Percentiles rank a stretch among this genome's conserved stretches.
Evolutionary conservation across 2,329 filamentous ascomycete genomes (phyloP).

Genomic region (Alternaria infectoria): DNA sequence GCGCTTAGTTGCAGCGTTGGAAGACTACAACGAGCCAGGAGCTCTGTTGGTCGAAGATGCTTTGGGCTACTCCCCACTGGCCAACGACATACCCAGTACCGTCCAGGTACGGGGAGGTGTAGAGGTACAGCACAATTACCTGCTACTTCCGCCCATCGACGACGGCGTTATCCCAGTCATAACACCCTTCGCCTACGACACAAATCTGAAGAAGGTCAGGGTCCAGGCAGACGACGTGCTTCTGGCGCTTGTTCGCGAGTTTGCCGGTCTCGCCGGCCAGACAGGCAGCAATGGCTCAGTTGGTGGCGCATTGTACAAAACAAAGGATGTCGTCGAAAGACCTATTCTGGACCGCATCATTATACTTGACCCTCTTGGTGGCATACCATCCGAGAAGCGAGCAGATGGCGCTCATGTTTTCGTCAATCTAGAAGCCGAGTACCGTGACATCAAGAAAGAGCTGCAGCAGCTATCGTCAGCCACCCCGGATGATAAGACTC

Average conservation of each 20-base stretch:
- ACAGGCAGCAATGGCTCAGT: conserved; percentile 13
- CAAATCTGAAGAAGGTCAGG: conserved; percentile 51
- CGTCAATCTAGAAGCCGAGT: conserved; percentile 93
- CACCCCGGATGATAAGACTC: conserved; percentile 13
- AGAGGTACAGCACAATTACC: conserved; percentile 52
- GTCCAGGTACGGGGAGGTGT: conserved; percentile 46
- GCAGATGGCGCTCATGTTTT: conserved; percentile 76
- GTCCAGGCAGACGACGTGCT: conserved; percentile 69
- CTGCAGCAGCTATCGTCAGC: conserved; percentile 51
- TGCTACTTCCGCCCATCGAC: conserved; percentile 70
- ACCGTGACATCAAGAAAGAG: conserved; percentile 69
- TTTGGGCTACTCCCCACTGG: conserved; percentile 48
- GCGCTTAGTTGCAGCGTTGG: conserved; percentile 76
- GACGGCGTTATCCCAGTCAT: conserved; percentile 75
- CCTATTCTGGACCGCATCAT: conserved; percentile 79
- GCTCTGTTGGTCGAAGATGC: conserved; percentile 71
- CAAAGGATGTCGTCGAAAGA: conserved; percentile 37
- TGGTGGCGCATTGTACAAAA: conserved; percentile 25
- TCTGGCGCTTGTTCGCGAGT: conserved; percentile 76
- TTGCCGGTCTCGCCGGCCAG: conserved; percentile 66
- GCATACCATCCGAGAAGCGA: conserved; percentile 72
- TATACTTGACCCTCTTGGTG: conserved; percentile 83
- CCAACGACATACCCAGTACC: conserved; percentile 38
- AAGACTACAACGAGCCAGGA: conserved; percentile 70
- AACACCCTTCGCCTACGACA: conserved; percentile 67